A percentile compares a stretch with the other conserved stretches of the same genome.
Evolutionary conservation across 257 asterid species (phyloP).

Genomic region (Capsicum rhomboideum): DNA sequence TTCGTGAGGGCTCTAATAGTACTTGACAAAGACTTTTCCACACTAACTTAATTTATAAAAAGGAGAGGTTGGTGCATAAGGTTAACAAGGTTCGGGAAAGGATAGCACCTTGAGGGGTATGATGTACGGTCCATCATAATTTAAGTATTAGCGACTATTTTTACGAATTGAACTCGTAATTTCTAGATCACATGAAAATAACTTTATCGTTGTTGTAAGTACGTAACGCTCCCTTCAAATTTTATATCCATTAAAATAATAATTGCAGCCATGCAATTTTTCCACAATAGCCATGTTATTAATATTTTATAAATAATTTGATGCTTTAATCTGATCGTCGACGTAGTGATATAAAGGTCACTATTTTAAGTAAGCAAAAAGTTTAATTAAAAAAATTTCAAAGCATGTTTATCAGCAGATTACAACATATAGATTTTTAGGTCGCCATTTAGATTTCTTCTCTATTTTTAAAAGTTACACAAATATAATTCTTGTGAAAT

Average conservation of each 20-base stretch:
- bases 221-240: neutral
- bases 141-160: no score
- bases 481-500: no score
- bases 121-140: no score
- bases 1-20: neutral
- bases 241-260: neutral
- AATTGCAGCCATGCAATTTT: neutral
- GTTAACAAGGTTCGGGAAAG: neutral
- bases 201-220: no score
- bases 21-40: neutral
- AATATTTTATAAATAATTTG: neutral
- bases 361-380: neutral
- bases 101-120: no score
- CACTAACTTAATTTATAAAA: no score
- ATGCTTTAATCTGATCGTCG: slow-evolving; percentile 6
- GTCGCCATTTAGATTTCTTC: no score
- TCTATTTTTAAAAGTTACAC: no score
- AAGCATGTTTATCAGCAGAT: neutral
- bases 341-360: slow-evolving; percentile 27
- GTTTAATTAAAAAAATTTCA: neutral
- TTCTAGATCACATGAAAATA: neutral
- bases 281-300: neutral
- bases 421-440: neutral
- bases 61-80: neutral
- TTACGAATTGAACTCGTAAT: neutral